Conservation (phyloP, 2,329 filamentous ascomycete genomes). For the Fusarium anthophilum region DNA sequence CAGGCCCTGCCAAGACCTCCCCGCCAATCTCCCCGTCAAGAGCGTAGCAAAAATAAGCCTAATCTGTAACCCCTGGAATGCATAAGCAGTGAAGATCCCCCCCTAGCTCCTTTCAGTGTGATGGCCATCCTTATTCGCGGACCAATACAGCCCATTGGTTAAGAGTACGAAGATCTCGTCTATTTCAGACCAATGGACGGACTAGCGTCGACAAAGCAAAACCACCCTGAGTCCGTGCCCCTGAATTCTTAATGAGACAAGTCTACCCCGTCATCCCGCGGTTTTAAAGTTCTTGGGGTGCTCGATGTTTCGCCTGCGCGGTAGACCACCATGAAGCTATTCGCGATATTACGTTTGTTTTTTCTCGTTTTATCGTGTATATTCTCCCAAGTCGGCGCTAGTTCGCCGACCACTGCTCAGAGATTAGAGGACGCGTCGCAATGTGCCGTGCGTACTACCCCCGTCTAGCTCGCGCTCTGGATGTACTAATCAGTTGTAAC, state of each 20-base stretch:
- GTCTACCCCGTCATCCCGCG: background rate
- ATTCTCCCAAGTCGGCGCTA: background rate
- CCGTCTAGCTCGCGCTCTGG: fast-evolving
- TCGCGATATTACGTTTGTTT: background rate
- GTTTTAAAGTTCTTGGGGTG: no score
- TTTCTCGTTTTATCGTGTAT: background rate
- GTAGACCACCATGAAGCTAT: background rate
- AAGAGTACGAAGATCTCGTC: background rate
- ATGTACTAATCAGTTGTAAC: background rate
- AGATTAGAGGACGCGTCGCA: background rate
- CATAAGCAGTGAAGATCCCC: background rate
- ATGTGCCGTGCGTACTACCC: background rate
- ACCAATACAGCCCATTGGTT: background rate
- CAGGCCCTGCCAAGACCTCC: background rate
- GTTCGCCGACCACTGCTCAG: background rate
- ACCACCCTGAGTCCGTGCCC: background rate
- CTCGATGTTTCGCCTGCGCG: background rate
- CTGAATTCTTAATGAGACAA: constrained; percentile 1
- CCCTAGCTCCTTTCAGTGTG: background rate
- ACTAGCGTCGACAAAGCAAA: background rate
- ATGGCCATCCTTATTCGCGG: background rate
- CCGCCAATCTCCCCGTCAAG: background rate
- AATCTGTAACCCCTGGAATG: background rate
- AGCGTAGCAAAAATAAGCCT: background rate
- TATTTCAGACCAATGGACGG: background rate